Conservation (phyloP, 257 asterid genomes). For the Rhazya stricta region DNA sequence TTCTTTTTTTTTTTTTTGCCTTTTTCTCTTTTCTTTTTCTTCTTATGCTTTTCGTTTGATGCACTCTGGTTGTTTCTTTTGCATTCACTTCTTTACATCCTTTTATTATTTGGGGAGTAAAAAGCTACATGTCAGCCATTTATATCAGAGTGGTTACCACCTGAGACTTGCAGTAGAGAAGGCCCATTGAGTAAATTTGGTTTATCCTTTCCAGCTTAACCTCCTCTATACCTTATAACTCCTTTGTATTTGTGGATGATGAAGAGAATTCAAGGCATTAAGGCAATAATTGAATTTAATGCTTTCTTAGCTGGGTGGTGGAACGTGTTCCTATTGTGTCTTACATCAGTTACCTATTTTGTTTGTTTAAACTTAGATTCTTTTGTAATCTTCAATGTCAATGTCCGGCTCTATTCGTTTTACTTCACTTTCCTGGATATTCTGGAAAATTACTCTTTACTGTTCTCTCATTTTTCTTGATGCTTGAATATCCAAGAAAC, state of each 20-base stretch:
- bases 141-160: not conserved
- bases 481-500: not conserved
- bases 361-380: not conserved
- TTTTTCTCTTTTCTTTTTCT: too few species aligned
- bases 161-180: not conserved
- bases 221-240: not conserved
- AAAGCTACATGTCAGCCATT: not conserved
- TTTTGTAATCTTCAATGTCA: not conserved
- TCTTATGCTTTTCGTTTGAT: conserved; percentile 1
- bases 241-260: not conserved
- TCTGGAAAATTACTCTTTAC: not conserved
- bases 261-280: not conserved
- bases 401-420: not conserved
- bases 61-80: not conserved
- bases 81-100: not conserved
- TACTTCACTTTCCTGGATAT: not conserved
- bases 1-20: too few species aligned
- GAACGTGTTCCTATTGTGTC: not conserved
- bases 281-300: not conserved
- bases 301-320: not conserved
- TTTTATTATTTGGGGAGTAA: too few species aligned
- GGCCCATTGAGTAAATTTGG: not conserved
- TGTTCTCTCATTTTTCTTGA: not conserved
- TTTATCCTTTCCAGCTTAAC: not conserved
- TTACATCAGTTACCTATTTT: not conserved